Evolutionary conservation across 2,329 filamentous ascomycete genomes (phyloP).

Genomic region (Ophiostoma perfectum): DNA sequence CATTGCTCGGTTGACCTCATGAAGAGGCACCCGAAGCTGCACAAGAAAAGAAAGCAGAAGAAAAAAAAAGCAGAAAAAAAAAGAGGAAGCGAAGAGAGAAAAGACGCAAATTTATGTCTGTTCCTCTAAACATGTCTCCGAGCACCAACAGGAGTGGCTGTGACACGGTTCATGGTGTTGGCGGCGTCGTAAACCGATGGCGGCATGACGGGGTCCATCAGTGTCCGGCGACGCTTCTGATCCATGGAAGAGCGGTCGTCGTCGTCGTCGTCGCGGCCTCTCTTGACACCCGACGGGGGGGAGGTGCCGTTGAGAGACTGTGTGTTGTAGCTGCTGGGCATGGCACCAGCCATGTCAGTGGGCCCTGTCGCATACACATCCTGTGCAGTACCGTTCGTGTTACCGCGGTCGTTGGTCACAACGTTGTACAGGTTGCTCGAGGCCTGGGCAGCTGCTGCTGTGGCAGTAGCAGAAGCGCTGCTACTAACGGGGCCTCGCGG

Average conservation of each 20-base stretch:
- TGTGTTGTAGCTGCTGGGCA: slow-evolving; percentile 46
- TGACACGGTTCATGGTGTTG: slow-evolving; percentile 25
- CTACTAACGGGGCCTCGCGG: slow-evolving; percentile 52
- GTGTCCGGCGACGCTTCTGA: slow-evolving; percentile 36
- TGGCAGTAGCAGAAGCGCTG: slow-evolving; percentile 32
- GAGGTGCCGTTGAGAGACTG: slow-evolving; percentile 59
- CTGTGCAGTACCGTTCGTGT: slow-evolving; percentile 59
- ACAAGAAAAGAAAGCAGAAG: slow-evolving; percentile 21
- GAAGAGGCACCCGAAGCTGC: slow-evolving; percentile 16
- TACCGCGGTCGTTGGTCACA: slow-evolving; percentile 71
- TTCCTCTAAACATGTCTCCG: slow-evolving; percentile 29
- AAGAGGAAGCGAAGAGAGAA: slow-evolving; percentile 15
- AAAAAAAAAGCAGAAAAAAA: not conserved
- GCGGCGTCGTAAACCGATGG: slow-evolving; percentile 32
- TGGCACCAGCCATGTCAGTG: slow-evolving; percentile 45
- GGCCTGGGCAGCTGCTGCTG: slow-evolving; percentile 40
- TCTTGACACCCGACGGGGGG: slow-evolving; percentile 37
- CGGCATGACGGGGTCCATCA: slow-evolving; percentile 32
- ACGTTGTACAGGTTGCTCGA: slow-evolving; percentile 85
- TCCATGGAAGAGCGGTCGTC: slow-evolving; percentile 35
- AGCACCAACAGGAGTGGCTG: slow-evolving; percentile 30
- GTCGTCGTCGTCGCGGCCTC: slow-evolving; percentile 42
- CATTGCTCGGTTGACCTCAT: not conserved
- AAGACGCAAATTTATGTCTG: not conserved
- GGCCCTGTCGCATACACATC: slow-evolving; percentile 66